Evolutionary conservation across 371 early-diverging fungal species (phyloP).

Genomic region (Mortierella sp.): DNA sequence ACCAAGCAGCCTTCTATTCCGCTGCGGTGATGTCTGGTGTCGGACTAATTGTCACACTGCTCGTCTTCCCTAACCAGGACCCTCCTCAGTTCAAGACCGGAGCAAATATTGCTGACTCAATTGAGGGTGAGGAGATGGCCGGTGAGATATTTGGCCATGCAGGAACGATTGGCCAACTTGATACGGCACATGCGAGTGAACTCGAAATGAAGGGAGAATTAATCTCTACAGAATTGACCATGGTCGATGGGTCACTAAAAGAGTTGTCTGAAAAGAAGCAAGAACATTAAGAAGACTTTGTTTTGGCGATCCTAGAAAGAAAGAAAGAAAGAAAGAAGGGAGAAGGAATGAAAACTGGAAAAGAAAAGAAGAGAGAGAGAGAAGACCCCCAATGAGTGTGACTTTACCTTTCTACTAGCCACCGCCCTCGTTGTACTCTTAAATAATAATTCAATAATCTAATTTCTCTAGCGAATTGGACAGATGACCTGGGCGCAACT

Average conservation of each 20-base stretch:
- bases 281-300: neutral
- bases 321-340: constrained; percentile 1
- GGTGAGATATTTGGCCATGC: constrained; percentile 1
- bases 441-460: too few species aligned
- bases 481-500: too few species aligned
- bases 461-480: too few species aligned
- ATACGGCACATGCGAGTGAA: neutral
- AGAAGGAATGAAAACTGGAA: too few species aligned
- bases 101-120: neutral
- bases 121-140: constrained; percentile 11
- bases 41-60: constrained; percentile 23
- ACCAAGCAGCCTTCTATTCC: constrained; percentile 24
- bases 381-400: too few species aligned
- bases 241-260: neutral
- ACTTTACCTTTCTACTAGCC: too few species aligned
- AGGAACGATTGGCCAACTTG: neutral
- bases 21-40: constrained; percentile 27
- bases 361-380: too few species aligned
- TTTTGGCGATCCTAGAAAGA: constrained; percentile 2
- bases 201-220: neutral
- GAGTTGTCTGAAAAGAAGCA: neutral
- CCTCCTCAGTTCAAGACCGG: constrained; percentile 7
- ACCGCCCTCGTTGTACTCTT: too few species aligned
- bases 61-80: constrained; percentile 29
- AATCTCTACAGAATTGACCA: constrained; percentile 4